Conservation (phyloP, 139 green algal genomes). For the Coelastrella sp. region DNA sequence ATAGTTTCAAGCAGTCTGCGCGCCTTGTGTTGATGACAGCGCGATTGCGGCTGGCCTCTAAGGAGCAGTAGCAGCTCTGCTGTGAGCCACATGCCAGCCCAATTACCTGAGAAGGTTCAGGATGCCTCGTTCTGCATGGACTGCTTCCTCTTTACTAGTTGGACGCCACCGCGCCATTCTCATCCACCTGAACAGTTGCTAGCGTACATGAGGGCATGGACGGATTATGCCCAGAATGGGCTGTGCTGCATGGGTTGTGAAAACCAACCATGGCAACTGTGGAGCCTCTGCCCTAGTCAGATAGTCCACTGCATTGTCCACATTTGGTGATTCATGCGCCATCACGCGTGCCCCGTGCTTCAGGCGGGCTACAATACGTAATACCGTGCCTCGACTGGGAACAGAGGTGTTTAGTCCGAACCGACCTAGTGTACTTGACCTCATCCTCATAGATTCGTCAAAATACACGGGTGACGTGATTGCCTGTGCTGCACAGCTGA, state of each 20-base stretch:
- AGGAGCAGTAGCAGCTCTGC: neutral
- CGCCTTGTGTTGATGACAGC: neutral
- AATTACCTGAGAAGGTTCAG: conserved; percentile 46
- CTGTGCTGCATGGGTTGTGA: neutral
- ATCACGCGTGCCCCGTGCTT: neutral
- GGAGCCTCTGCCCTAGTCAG: conserved; percentile 12
- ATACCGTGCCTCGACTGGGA: neutral
- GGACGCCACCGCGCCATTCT: conserved; percentile 64
- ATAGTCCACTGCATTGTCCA: neutral
- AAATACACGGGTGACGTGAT: neutral
- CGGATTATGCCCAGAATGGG: neutral
- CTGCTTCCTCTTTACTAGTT: conserved; percentile 60
- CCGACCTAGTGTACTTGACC: neutral
- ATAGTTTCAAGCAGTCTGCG: neutral
- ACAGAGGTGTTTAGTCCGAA: neutral
- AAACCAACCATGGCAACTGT: conserved; percentile 19
- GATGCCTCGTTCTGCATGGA: conserved; percentile 57
- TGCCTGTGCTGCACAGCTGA: neutral
- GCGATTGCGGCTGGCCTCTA: neutral
- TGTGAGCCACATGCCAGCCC: neutral
- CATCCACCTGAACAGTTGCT: conserved; percentile 23
- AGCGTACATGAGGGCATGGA: neutral
- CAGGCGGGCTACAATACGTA: neutral
- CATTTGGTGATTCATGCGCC: neutral
- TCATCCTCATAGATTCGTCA: neutral